A percentile compares a stretch with the other conserved stretches of the same genome.
These are phyloP conservation scores for Hyaloscypha finlandica DNA, from an alignment of 495 filamentous ascomycete genomes.

Conservation along the genomic window DNA sequence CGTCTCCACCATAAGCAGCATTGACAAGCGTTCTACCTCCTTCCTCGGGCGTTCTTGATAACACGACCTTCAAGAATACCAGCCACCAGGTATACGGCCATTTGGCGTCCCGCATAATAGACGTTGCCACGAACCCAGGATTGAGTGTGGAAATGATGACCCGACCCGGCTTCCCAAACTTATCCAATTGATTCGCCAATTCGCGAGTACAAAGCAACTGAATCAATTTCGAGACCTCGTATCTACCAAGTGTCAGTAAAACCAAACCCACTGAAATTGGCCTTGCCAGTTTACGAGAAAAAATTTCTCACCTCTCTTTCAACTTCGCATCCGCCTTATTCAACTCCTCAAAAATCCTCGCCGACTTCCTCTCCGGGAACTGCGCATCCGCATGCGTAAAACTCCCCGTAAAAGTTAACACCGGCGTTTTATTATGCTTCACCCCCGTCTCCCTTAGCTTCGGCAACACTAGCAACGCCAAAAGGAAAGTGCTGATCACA, in stretches of 20 bases:
- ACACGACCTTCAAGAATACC: not conserved
- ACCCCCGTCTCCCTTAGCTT: conserved; percentile 7
- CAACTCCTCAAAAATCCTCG: conserved; percentile 3
- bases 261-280: not conserved
- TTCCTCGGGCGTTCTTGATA: conserved; percentile 17
- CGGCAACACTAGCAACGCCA: conserved; percentile 23
- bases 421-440: not conserved
- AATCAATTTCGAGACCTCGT: conserved; percentile 52
- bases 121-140: conserved; percentile 14
- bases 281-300: not conserved
- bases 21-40: conserved; percentile 18
- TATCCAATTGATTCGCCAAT: conserved; percentile 35
- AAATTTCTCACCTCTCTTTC: not conserved
- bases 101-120: not conserved
- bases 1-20: conserved; percentile 12
- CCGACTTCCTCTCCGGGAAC: not conserved
- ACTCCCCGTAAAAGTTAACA: conserved; percentile 11
- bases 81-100: not conserved
- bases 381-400: conserved; percentile 15
- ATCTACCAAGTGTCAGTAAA: conserved; percentile 21
- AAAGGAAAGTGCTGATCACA: conserved; percentile 23
- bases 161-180: not conserved
- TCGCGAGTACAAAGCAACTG: conserved; percentile 47
- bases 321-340: not conserved
- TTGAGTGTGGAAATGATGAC: conserved; percentile 14